These are phyloP conservation scores for Cryptococcus deneoformans DNA, from an alignment of 1,284 basidiomycete species.

Conservation along the genomic window DNA sequence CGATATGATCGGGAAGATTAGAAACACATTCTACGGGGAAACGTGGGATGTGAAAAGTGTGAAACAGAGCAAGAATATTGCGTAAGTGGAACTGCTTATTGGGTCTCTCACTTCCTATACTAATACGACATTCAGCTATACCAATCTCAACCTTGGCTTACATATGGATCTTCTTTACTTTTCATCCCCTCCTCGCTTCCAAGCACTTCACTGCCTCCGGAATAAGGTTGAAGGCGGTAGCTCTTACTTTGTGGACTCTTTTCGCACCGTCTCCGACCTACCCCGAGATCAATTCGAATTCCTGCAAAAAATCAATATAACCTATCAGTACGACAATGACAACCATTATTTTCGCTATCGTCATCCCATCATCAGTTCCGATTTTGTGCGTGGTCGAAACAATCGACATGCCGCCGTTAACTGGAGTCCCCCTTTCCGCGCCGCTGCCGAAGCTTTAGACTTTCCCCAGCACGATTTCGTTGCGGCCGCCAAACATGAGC, in stretches of 20 bases:
- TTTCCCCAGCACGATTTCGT: neutral
- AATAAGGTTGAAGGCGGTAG: slow-evolving; percentile 78
- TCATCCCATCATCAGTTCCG: slow-evolving; percentile 72
- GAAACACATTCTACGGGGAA: slow-evolving; percentile 86
- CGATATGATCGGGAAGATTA: slow-evolving; percentile 66
- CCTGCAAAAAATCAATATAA: slow-evolving; percentile 64
- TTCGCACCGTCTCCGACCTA: slow-evolving; percentile 65
- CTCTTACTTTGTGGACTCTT: slow-evolving; percentile 85
- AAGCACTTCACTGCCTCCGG: slow-evolving; percentile 83
- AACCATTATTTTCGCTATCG: slow-evolving; percentile 74
- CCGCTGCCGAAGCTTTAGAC: slow-evolving; percentile 54
- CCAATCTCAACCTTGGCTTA: slow-evolving; percentile 79
- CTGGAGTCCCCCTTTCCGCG: slow-evolving; percentile 96
- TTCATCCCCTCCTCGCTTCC: slow-evolving; percentile 78
- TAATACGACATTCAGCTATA: slow-evolving; percentile 57
- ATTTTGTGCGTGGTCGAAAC: neutral
- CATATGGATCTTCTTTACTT: slow-evolving; percentile 94
- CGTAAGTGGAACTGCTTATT: slow-evolving; percentile 39
- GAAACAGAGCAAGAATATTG: slow-evolving; percentile 78
- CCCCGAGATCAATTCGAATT: slow-evolving; percentile 53
- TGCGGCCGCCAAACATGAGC: slow-evolving; percentile 1
- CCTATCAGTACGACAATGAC: slow-evolving; percentile 90
- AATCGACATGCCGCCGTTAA: slow-evolving; percentile 60
- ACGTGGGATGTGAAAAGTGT: slow-evolving; percentile 87
- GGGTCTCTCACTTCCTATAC: neutral